Percentiles rank a stretch among this genome's conserved stretches.
phyloP scores from a whole-genome alignment of 2,329 filamentous ascomycete genomes.

The Fusarium sacchari region DNA sequence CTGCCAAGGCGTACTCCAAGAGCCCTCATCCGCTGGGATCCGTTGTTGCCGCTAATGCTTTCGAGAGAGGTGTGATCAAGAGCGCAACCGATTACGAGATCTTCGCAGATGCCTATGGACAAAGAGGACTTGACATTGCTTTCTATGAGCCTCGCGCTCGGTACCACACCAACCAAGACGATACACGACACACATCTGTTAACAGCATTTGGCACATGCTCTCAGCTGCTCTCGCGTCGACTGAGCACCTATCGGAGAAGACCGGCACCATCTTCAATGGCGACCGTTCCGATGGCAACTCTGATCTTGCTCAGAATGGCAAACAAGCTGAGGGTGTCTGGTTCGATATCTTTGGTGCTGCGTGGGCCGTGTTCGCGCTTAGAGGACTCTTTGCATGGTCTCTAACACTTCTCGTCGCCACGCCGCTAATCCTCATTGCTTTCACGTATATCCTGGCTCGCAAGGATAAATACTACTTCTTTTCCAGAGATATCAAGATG shows the following conservation, averaged over 20 bases:
- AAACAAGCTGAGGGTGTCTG: conserved; percentile 79
- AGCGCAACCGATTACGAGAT: conserved; percentile 92
- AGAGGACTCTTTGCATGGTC: conserved; percentile 90
- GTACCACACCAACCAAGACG: conserved; percentile 93
- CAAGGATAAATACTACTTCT: conserved; percentile 88
- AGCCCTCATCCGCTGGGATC: conserved; percentile 83
- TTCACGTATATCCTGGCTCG: conserved; percentile 75
- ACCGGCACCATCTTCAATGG: conserved; percentile 74
- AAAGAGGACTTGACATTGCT: conserved; percentile 90
- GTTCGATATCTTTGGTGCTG: conserved; percentile 90
- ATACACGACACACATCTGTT: conserved; percentile 78
- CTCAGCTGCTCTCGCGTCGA: conserved; percentile 80
- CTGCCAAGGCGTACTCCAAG: conserved; percentile 80
- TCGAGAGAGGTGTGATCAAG: conserved; percentile 78
- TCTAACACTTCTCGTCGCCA: conserved; percentile 81
- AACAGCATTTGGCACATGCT: conserved; percentile 93
- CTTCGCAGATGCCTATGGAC: conserved; percentile 79
- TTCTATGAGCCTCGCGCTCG: conserved; percentile 87
- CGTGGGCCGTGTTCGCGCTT: conserved; percentile 81
- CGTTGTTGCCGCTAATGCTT: conserved; percentile 85
- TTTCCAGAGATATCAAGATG: conserved; percentile 69
- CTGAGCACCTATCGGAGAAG: conserved; percentile 75
- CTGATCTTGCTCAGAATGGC: conserved; percentile 73
- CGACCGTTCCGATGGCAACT: conserved; percentile 61
- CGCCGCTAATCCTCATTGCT: conserved; percentile 76